A percentile compares a stretch with the other conserved stretches of the same genome.
phyloP scores from a whole-genome alignment of 192 early-diverging fungal species.

The Linnemannia elongata region DNA sequence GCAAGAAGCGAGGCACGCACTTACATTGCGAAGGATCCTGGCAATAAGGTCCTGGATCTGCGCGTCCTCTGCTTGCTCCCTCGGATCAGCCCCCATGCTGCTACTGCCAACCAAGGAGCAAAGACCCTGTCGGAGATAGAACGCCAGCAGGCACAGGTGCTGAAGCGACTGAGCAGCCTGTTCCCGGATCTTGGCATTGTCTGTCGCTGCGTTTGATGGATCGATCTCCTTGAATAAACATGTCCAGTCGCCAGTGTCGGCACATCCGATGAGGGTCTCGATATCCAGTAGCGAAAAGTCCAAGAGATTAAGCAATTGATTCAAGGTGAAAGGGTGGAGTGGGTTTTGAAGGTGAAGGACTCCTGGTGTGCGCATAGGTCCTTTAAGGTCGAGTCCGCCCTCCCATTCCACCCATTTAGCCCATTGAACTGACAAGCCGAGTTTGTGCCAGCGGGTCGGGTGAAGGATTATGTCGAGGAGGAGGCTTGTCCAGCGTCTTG shows the following conservation, averaged over 20 bases:
- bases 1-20: neutral
- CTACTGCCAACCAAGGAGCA: neutral
- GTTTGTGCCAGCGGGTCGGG: constrained; percentile 40
- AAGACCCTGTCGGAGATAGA: constrained; percentile 44
- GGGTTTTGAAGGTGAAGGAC: constrained; percentile 49
- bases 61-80: constrained; percentile 17
- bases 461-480: constrained; percentile 34
- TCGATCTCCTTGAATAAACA: constrained; percentile 31
- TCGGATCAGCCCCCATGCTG: neutral
- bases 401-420: constrained; percentile 56
- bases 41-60: constrained; percentile 27
- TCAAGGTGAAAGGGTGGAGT: constrained; percentile 33
- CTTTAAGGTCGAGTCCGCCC: constrained; percentile 38
- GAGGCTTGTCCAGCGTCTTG: constrained; percentile 17
- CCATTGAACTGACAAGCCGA: constrained; percentile 40
- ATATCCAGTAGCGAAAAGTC: constrained; percentile 35
- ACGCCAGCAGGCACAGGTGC: constrained; percentile 34
- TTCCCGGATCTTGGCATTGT: constrained; percentile 9
- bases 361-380: constrained; percentile 29
- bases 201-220: neutral
- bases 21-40: constrained; percentile 38
- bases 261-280: constrained; percentile 45
- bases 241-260: constrained; percentile 47
- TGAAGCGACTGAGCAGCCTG: constrained; percentile 38
- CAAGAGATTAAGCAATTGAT: constrained; percentile 25